Conservation (phyloP, 2,329 filamentous ascomycete genomes). For the Monilinia fructigena region DNA sequence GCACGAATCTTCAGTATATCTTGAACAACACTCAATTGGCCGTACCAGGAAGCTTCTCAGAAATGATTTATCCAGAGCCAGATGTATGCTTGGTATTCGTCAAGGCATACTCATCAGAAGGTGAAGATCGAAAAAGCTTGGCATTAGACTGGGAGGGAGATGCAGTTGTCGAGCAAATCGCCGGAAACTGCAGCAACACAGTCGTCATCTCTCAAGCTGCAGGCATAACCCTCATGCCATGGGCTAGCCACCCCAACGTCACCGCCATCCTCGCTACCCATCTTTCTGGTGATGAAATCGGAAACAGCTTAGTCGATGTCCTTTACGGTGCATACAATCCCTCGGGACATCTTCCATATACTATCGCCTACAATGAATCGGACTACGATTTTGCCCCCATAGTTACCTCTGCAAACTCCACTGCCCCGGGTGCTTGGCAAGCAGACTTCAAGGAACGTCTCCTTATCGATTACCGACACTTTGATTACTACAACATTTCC, state of each 20-base stretch:
- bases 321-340: constrained; percentile 62
- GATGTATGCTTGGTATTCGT: constrained; percentile 68
- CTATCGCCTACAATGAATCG: constrained; percentile 54
- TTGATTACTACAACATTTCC: constrained; percentile 44
- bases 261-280: constrained; percentile 60
- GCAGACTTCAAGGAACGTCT: constrained; percentile 55
- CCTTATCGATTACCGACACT: constrained; percentile 50
- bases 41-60: constrained; percentile 40
- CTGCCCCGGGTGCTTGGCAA: constrained; percentile 27
- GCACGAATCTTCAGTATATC: constrained; percentile 52
- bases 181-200: constrained; percentile 53
- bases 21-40: constrained; percentile 40
- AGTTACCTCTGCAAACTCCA: constrained; percentile 41
- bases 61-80: constrained; percentile 45
- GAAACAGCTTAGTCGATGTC: constrained; percentile 59
- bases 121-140: constrained; percentile 54
- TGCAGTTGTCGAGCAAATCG: constrained; percentile 44
- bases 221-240: constrained; percentile 62
- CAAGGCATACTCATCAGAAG: constrained; percentile 70
- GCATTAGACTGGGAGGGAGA: constrained; percentile 29
- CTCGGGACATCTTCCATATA: constrained; percentile 58
- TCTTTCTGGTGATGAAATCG: constrained; percentile 59
- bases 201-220: constrained; percentile 66
- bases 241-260: constrained; percentile 57
- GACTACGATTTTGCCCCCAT: constrained; percentile 53